Percentiles rank a stretch among this genome's conserved stretches.
phyloP scores from a whole-genome alignment of 768 basidiomycete genomes.

The Russula earlei region DNA sequence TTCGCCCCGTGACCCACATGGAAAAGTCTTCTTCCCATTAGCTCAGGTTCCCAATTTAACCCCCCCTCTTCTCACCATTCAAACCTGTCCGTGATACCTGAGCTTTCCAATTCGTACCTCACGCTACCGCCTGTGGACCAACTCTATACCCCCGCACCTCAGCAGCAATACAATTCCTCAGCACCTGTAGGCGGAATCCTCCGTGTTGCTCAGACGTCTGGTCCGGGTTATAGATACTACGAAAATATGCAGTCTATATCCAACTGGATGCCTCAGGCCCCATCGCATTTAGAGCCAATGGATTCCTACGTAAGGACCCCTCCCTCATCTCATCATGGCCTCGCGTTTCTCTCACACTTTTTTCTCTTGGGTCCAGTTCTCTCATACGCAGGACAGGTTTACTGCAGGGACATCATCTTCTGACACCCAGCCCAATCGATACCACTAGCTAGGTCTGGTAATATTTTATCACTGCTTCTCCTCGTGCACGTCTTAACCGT shows the following conservation, averaged over 20 bases:
- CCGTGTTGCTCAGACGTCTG: slow-evolving; percentile 30
- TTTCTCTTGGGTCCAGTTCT: slow-evolving; percentile 26
- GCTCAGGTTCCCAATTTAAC: slow-evolving; percentile 40
- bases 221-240: slow-evolving; percentile 27
- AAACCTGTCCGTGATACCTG: slow-evolving; percentile 50
- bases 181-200: slow-evolving; percentile 24
- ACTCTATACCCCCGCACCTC: slow-evolving; percentile 33
- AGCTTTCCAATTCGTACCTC: slow-evolving; percentile 41
- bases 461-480: slow-evolving; percentile 25
- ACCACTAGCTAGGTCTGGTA: slow-evolving; percentile 39
- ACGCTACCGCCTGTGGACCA: slow-evolving; percentile 41
- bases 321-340: not conserved
- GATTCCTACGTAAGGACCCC: slow-evolving; percentile 52
- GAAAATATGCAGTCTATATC: slow-evolving; percentile 33
- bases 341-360: not conserved
- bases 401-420: slow-evolving; percentile 39
- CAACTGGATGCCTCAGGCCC: slow-evolving; percentile 35
- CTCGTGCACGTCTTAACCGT: slow-evolving; percentile 9
- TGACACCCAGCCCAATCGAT: slow-evolving; percentile 41
- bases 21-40: slow-evolving; percentile 22
- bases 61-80: slow-evolving; percentile 35
- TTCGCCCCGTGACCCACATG: slow-evolving; percentile 4
- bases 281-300: slow-evolving; percentile 41
- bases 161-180: slow-evolving; percentile 26
- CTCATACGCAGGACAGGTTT: slow-evolving; percentile 37